phyloP scores from a whole-genome alignment of 768 basidiomycete species.

The Tephrocybe rancida region DNA sequence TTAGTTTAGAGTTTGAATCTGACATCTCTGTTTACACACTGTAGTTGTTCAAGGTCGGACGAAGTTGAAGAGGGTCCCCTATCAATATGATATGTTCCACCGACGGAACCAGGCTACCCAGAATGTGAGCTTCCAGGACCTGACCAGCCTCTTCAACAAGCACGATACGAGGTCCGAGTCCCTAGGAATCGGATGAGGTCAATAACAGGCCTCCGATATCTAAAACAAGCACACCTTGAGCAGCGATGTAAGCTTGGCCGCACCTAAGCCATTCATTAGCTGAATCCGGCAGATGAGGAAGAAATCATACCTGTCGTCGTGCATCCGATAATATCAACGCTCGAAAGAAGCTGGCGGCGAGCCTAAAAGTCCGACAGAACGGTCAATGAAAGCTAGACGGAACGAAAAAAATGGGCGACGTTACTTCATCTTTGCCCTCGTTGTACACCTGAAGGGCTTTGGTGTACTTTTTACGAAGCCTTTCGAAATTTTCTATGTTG shows the following conservation, averaged over 20 bases:
- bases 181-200: conserved; percentile 35
- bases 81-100: conserved; percentile 78
- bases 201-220: neutral
- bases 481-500: conserved; percentile 43
- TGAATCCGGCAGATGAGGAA: too few species aligned
- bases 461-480: conserved; percentile 30
- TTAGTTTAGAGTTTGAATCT: neutral
- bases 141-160: conserved; percentile 85
- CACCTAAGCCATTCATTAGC: conserved; percentile 41
- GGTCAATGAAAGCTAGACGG: neutral
- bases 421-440: conserved; percentile 58
- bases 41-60: conserved; percentile 67
- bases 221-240: conserved; percentile 45
- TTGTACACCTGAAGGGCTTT: conserved; percentile 39
- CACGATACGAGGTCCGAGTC: conserved; percentile 59
- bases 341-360: conserved; percentile 53
- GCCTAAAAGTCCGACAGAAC: conserved; percentile 37
- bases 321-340: conserved; percentile 69
- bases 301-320: conserved; percentile 71
- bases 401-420: conserved; percentile 8
- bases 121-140: conserved; percentile 76
- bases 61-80: conserved; percentile 79
- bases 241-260: conserved; percentile 64
- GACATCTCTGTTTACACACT: conserved; percentile 38
- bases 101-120: conserved; percentile 62